A percentile compares a stretch with the other conserved stretches of the same genome.
Conservation (phyloP, 139 green algal genomes). For the Closterium sp. region DNA sequence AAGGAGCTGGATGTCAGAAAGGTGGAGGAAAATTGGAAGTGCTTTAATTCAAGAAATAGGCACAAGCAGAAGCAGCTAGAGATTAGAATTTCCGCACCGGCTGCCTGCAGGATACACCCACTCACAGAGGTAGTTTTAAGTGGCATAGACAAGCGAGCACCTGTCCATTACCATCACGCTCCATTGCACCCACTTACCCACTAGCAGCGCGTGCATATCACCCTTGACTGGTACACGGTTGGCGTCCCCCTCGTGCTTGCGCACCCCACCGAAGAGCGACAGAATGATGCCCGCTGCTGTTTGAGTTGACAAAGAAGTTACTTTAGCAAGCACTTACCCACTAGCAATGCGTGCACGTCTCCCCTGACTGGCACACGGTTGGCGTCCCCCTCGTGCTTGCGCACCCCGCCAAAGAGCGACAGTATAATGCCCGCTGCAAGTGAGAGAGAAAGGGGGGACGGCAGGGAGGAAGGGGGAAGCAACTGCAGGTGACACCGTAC, state of each 20-base stretch:
- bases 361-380: constrained; percentile 44
- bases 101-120: no score
- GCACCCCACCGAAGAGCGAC: constrained; percentile 80
- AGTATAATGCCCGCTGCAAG: constrained; percentile 73
- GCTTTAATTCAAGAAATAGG: no score
- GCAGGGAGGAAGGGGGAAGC: no score
- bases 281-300: constrained; percentile 73
- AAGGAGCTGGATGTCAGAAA: not conserved
- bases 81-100: no score
- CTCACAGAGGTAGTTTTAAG: no score
- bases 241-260: constrained; percentile 61
- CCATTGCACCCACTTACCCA: constrained; percentile 25
- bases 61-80: no score
- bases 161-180: no score
- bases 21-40: not conserved
- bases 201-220: constrained; percentile 50
- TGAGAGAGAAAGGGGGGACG: no score
- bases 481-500: no score
- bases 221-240: constrained; percentile 43
- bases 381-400: constrained; percentile 62
- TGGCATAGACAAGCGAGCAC: no score
- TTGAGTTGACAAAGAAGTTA: no score
- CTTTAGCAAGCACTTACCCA: constrained; percentile 22
- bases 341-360: constrained; percentile 51
- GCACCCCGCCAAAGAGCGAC: constrained; percentile 80